Evolutionary conservation across 371 early-diverging fungal species (phyloP).

Genomic region (Zopfochytrium polystomum): DNA sequence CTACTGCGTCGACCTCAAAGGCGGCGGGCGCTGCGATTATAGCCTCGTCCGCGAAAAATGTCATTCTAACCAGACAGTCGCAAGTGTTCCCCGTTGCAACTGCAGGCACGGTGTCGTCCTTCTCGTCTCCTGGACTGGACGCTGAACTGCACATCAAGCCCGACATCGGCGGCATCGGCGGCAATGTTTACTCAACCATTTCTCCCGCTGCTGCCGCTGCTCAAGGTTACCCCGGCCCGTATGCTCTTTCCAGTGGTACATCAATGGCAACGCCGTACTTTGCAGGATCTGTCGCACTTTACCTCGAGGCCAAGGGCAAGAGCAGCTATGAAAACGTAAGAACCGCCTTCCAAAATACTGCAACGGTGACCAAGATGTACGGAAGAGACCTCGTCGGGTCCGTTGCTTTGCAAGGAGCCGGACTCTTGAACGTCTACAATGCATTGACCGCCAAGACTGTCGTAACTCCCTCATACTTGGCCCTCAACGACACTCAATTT

Average conservation of each 20-base stretch:
- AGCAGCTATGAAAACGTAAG: constrained; percentile 1
- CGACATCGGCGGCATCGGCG: constrained; percentile 26
- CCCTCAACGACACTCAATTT: too few relatives aligned
- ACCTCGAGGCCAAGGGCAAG: too few relatives aligned
- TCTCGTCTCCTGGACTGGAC: constrained; percentile 32
- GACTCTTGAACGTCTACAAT: constrained; percentile 62
- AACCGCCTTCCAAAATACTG: constrained; percentile 45
- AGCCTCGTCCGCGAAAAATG: constrained; percentile 38
- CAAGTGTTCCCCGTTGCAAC: constrained; percentile 16
- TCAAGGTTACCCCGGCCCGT: neutral
- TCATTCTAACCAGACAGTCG: neutral
- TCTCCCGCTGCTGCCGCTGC: neutral
- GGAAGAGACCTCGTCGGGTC: constrained; percentile 42
- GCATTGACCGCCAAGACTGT: too few relatives aligned
- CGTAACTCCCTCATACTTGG: too few relatives aligned
- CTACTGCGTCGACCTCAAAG: constrained; percentile 10
- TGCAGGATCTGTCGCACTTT: too few relatives aligned
- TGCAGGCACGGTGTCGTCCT: constrained; percentile 43
- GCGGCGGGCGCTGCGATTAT: constrained; percentile 7
- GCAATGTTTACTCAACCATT: constrained; percentile 18
- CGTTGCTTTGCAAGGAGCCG: constrained; percentile 65
- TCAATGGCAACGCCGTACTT: neutral
- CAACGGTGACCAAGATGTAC: constrained; percentile 41
- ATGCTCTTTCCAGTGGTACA: neutral
- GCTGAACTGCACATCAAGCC: too few relatives aligned